phyloP scores from a whole-genome alignment of 2,329 filamentous ascomycete species.

The Diaporthe sp. region DNA sequence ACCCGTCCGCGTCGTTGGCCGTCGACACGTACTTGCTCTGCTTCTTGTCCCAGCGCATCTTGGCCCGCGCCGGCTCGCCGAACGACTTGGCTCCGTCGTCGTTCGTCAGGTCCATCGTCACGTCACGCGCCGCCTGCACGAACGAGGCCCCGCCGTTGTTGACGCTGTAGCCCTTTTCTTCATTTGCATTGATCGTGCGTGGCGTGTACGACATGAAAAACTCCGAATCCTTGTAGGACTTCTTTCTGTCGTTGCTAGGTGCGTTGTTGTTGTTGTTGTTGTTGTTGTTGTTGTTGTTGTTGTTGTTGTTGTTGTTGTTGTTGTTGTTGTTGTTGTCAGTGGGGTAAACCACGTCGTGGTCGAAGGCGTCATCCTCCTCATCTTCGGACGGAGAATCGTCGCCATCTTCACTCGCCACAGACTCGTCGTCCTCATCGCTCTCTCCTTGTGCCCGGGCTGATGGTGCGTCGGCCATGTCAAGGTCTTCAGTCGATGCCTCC shows the following conservation, averaged over 20 bases:
- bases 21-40: slow-evolving; percentile 93
- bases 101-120: slow-evolving; percentile 92
- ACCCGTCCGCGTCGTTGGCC: slow-evolving; percentile 95
- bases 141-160: slow-evolving; percentile 85
- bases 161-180: slow-evolving; percentile 94
- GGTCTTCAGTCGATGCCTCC: slow-evolving; percentile 52
- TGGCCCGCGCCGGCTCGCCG: slow-evolving; percentile 79
- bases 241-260: slow-evolving; percentile 64
- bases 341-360: slow-evolving; percentile 74
- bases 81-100: slow-evolving; percentile 88
- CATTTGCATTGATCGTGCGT: slow-evolving; percentile 81
- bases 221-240: slow-evolving; percentile 77
- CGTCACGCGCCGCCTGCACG: slow-evolving; percentile 86
- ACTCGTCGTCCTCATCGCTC: slow-evolving; percentile 49
- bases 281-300: neutral
- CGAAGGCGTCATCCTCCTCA: slow-evolving; percentile 69
- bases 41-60: slow-evolving; percentile 97
- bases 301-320: slow-evolving; percentile 17
- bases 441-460: slow-evolving; percentile 45
- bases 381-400: slow-evolving; percentile 62
- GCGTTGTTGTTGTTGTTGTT: neutral
- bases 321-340: slow-evolving; percentile 4
- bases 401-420: slow-evolving; percentile 54
- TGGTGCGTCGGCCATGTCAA: slow-evolving; percentile 50
- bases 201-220: slow-evolving; percentile 98